Evolutionary conservation across 2,329 filamentous ascomycete species (phyloP).

Genomic region (Podosphaera leucotricha): DNA sequence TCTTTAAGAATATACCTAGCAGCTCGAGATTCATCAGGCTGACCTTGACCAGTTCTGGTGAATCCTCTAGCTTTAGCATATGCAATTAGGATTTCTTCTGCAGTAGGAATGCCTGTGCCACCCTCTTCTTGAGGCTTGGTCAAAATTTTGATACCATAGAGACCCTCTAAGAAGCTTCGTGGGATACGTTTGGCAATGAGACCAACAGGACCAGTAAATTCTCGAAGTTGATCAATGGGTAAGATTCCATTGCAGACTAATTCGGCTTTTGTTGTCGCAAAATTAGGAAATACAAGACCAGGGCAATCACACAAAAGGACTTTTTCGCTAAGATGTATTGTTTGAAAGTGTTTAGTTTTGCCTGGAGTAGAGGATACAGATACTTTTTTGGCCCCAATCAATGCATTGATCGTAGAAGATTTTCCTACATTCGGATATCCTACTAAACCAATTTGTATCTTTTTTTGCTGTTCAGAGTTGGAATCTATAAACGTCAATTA

Average conservation of each 20-base stretch:
- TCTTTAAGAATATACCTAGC: conserved; percentile 83
- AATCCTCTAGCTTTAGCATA: conserved; percentile 83
- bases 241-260: conserved; percentile 86
- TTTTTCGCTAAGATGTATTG: conserved; percentile 72
- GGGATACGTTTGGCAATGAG: conserved; percentile 73
- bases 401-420: conserved; percentile 94
- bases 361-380: conserved; percentile 92
- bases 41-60: conserved; percentile 66
- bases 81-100: conserved; percentile 60
- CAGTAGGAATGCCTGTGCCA: conserved; percentile 66
- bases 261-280: conserved; percentile 87
- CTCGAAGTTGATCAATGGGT: conserved; percentile 86
- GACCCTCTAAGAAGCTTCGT: conserved; percentile 65
- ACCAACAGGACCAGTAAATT: conserved; percentile 68
- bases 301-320: conserved; percentile 94
- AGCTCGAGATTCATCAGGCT: conserved; percentile 81
- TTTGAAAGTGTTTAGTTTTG: conserved; percentile 99
- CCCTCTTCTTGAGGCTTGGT: conserved; percentile 72
- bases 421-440: conserved; percentile 98
- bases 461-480: conserved; percentile 27
- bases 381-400: conserved; percentile 97
- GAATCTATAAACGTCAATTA: conserved; percentile 16
- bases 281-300: conserved; percentile 95
- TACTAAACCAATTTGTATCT: conserved; percentile 77
- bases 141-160: conserved; percentile 80